phyloP scores from a whole-genome alignment of 148 eudicot genomes.

The Diospyros lotus region DNA sequence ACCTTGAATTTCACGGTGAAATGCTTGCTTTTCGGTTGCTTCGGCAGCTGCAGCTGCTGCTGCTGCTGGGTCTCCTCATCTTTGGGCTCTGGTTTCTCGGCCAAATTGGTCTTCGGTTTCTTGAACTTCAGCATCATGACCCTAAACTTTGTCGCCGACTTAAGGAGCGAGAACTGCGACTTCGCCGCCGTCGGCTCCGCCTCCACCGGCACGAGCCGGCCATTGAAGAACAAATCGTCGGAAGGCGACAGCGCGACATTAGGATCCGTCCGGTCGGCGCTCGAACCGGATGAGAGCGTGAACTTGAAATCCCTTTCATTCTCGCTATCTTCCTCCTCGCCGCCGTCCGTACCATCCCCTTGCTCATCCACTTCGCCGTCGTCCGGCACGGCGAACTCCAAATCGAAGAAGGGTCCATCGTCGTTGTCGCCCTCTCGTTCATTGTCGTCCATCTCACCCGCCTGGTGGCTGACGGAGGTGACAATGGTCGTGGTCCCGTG shows the following conservation, averaged over 20 bases:
- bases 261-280: conserved; percentile 20
- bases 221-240: conserved; percentile 58
- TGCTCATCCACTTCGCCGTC: conserved; percentile 22
- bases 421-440: conserved; percentile 25
- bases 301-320: conserved; percentile 27
- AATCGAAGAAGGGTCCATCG: conserved; percentile 77
- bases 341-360: conserved; percentile 12
- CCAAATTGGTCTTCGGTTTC: conserved; percentile 31
- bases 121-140: conserved; percentile 62
- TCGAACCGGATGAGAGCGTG: conserved; percentile 13
- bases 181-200: conserved; percentile 24
- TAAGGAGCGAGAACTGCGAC: conserved; percentile 27
- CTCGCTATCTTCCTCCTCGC: conserved; percentile 11
- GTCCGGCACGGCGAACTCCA: conserved; percentile 54
- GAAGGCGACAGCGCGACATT: conserved; percentile 41
- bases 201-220: conserved; percentile 31
- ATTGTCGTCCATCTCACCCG: conserved; percentile 20
- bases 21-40: conserved; percentile 21
- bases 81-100: neutral
- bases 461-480: conserved; percentile 19
- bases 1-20: conserved; percentile 50
- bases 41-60: neutral
- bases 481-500: conserved; percentile 19
- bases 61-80: neutral
- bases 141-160: conserved; percentile 55